Evolutionary conservation across 768 basidiomycete genomes (phyloP), one percentile per base, ranked within the genome.

Genomic region (Podaxis sp.): DNA sequence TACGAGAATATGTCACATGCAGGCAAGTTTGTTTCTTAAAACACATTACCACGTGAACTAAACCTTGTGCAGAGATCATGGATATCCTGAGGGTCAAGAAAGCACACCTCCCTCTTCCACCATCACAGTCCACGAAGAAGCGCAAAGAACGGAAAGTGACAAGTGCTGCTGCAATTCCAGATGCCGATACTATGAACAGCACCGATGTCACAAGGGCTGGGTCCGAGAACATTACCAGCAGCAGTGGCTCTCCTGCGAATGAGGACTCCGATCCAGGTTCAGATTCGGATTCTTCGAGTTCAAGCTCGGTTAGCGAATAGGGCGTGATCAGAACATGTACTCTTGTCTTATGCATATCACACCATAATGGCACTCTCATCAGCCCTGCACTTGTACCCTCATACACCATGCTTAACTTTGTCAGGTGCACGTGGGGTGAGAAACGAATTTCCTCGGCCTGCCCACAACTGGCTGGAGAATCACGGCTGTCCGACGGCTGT

Each of bases 1-100:
- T 82, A 84, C 66, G 90, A 92, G 71, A 83, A 90, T 52, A 93
- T 93, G 91, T 82, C 88, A 1, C 89, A 91, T 70, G 81, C 85
- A 75, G 91, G 91, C 89, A 57, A 24, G 79, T 8, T 57, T 24
- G 2, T 4, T 59, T 58, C 46, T 47, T 49, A 17, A 46, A 17
- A 17, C 15, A 50, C 33, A 15, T n/a, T 46, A 27, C 25, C n/a
- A 51, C 53, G 47, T 41, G 9, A 46, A 0, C 61, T 47, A 63
- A 57, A 52, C 55, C 64, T 57, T 66, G 40, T 40, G 33, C 68
- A 92, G 91, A 93, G 73, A 89, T 93, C 59, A 86, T 93, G 83
- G 91, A 92, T 66, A 91, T 92, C 63, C 78, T 92, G 41, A 80
- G 87, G 59, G 80, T 85, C 59, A 92, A 90, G 73, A 91, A 93